Conservation (phyloP, 1,284 basidiomycete genomes). For the Wallemia ichthyophaga region DNA sequence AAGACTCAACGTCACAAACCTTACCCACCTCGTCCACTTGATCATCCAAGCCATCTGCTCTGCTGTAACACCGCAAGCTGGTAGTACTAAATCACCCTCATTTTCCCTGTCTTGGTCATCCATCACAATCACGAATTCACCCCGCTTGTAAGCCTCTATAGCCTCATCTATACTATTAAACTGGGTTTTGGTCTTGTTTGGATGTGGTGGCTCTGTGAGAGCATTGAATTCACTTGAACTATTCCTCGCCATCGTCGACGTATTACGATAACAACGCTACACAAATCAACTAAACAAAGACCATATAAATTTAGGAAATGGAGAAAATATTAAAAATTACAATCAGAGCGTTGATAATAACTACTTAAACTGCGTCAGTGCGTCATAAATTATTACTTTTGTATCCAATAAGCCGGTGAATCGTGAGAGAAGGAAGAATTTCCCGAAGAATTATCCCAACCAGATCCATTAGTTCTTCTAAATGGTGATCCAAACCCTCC, state of each 20-base stretch:
- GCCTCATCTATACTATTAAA: slow-evolving; percentile 49
- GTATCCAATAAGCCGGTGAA: neutral
- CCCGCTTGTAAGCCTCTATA: slow-evolving; percentile 39
- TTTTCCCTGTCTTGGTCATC: slow-evolving; percentile 81
- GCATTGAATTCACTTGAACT: neutral
- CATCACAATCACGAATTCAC: slow-evolving; percentile 82
- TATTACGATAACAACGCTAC: neutral
- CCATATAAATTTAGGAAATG: neutral
- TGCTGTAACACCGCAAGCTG: slow-evolving; percentile 48
- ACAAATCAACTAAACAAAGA: neutral
- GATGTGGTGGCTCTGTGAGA: neutral
- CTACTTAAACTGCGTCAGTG: neutral
- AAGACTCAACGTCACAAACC: neutral
- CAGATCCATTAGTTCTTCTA: neutral
- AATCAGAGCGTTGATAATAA: too few relatives aligned
- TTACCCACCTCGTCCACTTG: slow-evolving; percentile 55
- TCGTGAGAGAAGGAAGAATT: neutral
- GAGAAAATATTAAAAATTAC: too few relatives aligned
- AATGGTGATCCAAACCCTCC: neutral
- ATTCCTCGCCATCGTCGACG: neutral
- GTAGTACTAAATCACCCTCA: slow-evolving; percentile 73
- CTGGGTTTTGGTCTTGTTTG: neutral
- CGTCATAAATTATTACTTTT: neutral
- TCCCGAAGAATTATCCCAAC: neutral
- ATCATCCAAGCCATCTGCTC: slow-evolving; percentile 99